Percentiles rank a stretch among this genome's conserved stretches.
Evolutionary conservation across 1,284 basidiomycete genomes (phyloP).

Genomic region (Trichosporon sp.): DNA sequence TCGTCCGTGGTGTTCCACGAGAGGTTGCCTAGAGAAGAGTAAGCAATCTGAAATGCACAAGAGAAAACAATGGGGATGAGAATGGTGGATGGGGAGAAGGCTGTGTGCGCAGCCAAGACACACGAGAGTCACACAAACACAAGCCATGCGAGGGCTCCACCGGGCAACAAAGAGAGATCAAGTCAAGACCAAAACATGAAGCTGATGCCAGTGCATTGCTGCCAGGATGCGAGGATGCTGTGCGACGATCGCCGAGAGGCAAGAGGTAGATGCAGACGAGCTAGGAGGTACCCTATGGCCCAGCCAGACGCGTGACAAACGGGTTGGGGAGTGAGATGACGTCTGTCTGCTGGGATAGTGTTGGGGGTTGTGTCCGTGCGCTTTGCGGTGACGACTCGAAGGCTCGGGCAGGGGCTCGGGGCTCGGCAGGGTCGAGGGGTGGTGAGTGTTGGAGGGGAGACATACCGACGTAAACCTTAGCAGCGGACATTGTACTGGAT

Average conservation of each 20-base stretch:
- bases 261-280: not conserved
- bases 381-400: not conserved
- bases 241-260: not conserved
- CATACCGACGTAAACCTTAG: conserved; percentile 38
- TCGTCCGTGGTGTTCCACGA: conserved; percentile 89
- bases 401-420: not conserved
- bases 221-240: not conserved
- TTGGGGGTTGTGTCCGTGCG: not conserved
- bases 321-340: conserved; percentile 4
- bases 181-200: not conserved
- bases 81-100: conserved; percentile 4
- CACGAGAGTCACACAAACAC: conserved; percentile 13
- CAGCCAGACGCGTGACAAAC: conserved; percentile 1
- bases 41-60: conserved; percentile 13
- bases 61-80: not conserved
- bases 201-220: conserved; percentile 2
- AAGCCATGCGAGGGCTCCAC: not conserved
- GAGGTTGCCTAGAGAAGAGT: conserved; percentile 53
- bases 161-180: not conserved
- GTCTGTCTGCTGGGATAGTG: not conserved
- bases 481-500: conserved; percentile 32
- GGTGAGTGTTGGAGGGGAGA: conserved; percentile 14
- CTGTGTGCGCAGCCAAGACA: not conserved
- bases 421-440: conserved; percentile 14
- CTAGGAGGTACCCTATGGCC: not conserved